Conservation (phyloP, 257 asterid genomes). For the Ehretia macrophylla region DNA sequence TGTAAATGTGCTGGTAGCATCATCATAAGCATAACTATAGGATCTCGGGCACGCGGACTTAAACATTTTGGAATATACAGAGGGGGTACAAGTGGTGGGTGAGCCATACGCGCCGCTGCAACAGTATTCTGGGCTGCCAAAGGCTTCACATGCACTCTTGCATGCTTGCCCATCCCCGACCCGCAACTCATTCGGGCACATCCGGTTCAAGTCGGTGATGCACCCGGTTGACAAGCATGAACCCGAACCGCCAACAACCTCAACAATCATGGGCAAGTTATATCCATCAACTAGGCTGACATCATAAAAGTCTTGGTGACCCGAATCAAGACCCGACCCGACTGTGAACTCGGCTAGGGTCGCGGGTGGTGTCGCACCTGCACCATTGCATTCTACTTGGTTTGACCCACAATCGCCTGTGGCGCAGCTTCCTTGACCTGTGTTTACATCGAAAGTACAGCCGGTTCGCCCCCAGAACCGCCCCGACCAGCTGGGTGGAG, state of each 20-base stretch:
- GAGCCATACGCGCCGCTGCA: conserved; percentile 74
- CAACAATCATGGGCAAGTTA: conserved; percentile 65
- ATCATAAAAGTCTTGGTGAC: conserved; percentile 67
- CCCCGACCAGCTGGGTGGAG: conserved; percentile 74
- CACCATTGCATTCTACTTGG: conserved; percentile 71
- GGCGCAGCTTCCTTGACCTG: conserved; percentile 57
- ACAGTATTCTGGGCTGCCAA: conserved; percentile 62
- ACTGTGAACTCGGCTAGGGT: conserved; percentile 75
- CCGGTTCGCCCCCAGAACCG: conserved; percentile 86
- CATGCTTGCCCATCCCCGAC: conserved; percentile 66
- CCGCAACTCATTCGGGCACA: conserved; percentile 75
- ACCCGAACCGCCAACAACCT: conserved; percentile 66
- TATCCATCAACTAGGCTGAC: conserved; percentile 91
- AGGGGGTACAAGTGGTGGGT: conserved; percentile 68
- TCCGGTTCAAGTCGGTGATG: conserved; percentile 53
- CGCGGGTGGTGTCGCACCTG: conserved; percentile 75
- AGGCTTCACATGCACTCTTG: conserved; percentile 83
- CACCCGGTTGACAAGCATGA: conserved; percentile 69
- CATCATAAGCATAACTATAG: conserved; percentile 87
- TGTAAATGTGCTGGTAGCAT: conserved; percentile 82
- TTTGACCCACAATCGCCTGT: conserved; percentile 85
- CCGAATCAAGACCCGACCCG: conserved; percentile 30
- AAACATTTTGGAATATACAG: conserved; percentile 61
- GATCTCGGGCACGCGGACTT: conserved; percentile 77
- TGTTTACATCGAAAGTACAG: conserved; percentile 54